These are phyloP conservation scores for Coemansia javaensis DNA, from an alignment of 192 early-diverging fungal species.

Conservation along the genomic window DNA sequence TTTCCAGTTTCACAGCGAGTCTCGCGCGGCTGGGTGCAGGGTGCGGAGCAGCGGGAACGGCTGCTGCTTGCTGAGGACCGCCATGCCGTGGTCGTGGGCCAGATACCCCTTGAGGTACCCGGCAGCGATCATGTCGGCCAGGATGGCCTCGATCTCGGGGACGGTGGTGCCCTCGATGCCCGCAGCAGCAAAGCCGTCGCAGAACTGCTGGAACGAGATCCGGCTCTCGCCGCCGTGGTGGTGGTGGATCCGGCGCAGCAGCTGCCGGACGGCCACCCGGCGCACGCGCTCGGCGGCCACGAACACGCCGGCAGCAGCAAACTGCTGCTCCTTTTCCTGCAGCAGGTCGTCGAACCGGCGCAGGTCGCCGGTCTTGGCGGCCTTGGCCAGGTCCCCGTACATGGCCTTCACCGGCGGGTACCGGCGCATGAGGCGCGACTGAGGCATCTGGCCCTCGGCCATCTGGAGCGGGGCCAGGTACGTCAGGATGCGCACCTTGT, in stretches of 20 bases:
- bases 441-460: slow-evolving; percentile 67
- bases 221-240: slow-evolving; percentile 53
- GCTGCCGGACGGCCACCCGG: slow-evolving; percentile 62
- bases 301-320: slow-evolving; percentile 70
- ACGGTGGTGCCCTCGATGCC: slow-evolving; percentile 50
- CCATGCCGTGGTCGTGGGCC: slow-evolving; percentile 67
- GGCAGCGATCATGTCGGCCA: slow-evolving; percentile 85
- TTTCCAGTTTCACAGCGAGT: too few species aligned
- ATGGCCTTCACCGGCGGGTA: slow-evolving; percentile 57
- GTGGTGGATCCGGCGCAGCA: slow-evolving; percentile 75
- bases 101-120: slow-evolving; percentile 87
- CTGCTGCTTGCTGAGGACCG: slow-evolving; percentile 70
- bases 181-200: slow-evolving; percentile 59
- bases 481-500: slow-evolving; percentile 69
- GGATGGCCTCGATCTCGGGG: slow-evolving; percentile 77
- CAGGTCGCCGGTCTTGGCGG: slow-evolving; percentile 71
- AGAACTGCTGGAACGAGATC: slow-evolving; percentile 59
- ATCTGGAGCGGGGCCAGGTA: slow-evolving; percentile 77
- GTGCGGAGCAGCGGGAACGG: slow-evolving; percentile 63
- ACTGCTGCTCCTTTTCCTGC: slow-evolving; percentile 47
- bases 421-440: slow-evolving; percentile 52
- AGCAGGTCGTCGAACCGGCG: slow-evolving; percentile 67
- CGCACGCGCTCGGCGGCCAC: slow-evolving; percentile 76
- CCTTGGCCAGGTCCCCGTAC: slow-evolving; percentile 62
- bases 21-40: background rate